Evolutionary conservation across 345 rosid species (phyloP).

Genomic region (Citrus inodora): DNA sequence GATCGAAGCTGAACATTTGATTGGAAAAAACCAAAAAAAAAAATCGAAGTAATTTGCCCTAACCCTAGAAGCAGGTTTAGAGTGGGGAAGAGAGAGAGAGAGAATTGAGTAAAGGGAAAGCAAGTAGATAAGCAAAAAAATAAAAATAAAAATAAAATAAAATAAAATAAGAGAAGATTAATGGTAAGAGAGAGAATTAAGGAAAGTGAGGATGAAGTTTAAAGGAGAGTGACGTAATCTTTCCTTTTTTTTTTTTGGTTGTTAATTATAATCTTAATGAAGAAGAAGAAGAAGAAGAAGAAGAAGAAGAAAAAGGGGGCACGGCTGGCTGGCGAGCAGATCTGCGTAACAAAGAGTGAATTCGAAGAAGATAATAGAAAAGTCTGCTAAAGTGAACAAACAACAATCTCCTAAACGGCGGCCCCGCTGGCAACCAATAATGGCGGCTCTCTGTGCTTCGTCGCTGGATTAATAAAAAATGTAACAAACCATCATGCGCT

Average conservation of each 20-base stretch:
- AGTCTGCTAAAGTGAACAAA: neutral
- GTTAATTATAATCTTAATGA: neutral
- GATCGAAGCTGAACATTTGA: neutral
- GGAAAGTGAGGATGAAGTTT: neutral
- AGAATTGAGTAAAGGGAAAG: neutral
- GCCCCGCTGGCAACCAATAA: constrained; percentile 1
- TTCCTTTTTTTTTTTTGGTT: neutral
- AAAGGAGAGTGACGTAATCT: neutral
- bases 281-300: neutral
- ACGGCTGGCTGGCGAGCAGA: neutral
- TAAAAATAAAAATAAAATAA: too few relatives aligned
- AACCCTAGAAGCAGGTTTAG: neutral
- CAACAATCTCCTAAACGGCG: neutral
- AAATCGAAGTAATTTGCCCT: neutral
- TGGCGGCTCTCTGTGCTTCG: neutral
- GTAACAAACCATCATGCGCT: too few relatives aligned
- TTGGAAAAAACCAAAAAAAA: neutral
- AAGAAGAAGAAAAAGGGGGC: neutral
- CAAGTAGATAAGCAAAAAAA: neutral
- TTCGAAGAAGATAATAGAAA: too few relatives aligned
- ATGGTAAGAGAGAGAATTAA: neutral
- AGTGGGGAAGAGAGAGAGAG: neutral
- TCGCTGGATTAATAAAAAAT: neutral
- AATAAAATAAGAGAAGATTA: neutral
- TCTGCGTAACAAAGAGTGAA: neutral